These are phyloP conservation scores for Baudoinia panamericana DNA, from an alignment of 495 filamentous ascomycete species.

Conservation along the genomic window DNA sequence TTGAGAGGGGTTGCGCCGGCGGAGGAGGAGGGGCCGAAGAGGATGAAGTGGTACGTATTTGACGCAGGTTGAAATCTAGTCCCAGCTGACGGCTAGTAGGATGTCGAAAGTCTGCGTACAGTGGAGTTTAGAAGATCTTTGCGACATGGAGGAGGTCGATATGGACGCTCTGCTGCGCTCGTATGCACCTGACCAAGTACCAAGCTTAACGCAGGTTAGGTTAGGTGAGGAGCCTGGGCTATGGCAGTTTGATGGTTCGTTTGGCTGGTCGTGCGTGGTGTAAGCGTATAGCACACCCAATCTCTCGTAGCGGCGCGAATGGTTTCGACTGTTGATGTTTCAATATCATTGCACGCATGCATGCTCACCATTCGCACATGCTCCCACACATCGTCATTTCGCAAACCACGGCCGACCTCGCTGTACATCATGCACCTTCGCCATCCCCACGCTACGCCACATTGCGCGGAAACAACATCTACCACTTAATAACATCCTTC, in stretches of 20 bases:
- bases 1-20: conserved; percentile 63
- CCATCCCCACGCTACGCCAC: background rate
- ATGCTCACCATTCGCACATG: too few relatives aligned
- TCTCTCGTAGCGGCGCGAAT: too few relatives aligned
- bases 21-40: conserved; percentile 61
- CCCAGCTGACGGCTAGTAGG: conserved; percentile 32
- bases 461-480: background rate
- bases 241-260: conserved; percentile 28
- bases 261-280: conserved; percentile 24
- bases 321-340: too few relatives aligned
- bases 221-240: conserved; percentile 21
- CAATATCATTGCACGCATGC: too few relatives aligned
- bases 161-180: conserved; percentile 64
- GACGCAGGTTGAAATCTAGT: background rate
- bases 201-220: conserved; percentile 27
- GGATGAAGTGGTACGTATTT: conserved; percentile 70
- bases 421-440: too few relatives aligned
- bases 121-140: conserved; percentile 77
- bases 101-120: conserved; percentile 84
- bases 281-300: background rate
- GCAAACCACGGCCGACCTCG: too few relatives aligned
- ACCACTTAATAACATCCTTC: conserved; percentile 16
- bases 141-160: conserved; percentile 68
- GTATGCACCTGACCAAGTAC: conserved; percentile 41
- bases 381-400: too few relatives aligned